Percentiles rank a stretch among this genome's conserved stretches.
Evolutionary conservation across 2,329 filamentous ascomycete genomes (phyloP).

Genomic region (Pestalotiopsis sp.): DNA sequence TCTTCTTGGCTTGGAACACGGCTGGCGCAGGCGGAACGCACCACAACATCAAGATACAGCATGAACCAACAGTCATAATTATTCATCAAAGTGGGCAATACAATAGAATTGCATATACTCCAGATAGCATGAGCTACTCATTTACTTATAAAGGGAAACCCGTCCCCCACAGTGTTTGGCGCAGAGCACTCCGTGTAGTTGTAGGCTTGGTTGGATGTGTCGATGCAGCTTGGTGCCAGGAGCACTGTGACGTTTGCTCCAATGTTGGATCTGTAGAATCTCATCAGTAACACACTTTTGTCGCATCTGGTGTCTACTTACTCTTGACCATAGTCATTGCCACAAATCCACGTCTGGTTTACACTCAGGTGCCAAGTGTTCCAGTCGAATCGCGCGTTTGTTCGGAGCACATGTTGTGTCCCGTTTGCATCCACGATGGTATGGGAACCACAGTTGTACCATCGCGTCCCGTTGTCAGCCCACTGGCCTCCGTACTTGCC

Average conservation of each 20-base stretch:
- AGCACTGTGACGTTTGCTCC: neutral
- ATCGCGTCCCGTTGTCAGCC: conserved; percentile 19
- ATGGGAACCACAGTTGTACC: conserved; percentile 21
- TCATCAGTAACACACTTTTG: neutral
- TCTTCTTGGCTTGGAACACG: neutral
- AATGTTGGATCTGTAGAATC: neutral
- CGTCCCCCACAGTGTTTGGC: neutral
- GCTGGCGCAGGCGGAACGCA: neutral
- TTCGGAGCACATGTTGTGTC: conserved; percentile 19
- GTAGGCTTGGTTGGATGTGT: neutral
- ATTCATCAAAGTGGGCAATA: neutral
- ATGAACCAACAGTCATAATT: neutral
- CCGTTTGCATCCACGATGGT: conserved; percentile 15
- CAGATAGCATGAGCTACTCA: neutral
- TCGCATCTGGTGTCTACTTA: neutral
- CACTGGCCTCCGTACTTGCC: conserved; percentile 17
- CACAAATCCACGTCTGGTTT: conserved; percentile 28
- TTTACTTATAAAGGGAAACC: neutral
- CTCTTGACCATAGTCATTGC: neutral
- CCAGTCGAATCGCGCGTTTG: conserved; percentile 23
- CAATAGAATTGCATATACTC: neutral
- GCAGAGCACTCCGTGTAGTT: conserved; percentile 2
- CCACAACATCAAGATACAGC: neutral
- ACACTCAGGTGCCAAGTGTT: conserved; percentile 24
- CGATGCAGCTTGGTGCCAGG: neutral